Conservation (phyloP, 208 protist species). For the Borovskyia barvae region DNA sequence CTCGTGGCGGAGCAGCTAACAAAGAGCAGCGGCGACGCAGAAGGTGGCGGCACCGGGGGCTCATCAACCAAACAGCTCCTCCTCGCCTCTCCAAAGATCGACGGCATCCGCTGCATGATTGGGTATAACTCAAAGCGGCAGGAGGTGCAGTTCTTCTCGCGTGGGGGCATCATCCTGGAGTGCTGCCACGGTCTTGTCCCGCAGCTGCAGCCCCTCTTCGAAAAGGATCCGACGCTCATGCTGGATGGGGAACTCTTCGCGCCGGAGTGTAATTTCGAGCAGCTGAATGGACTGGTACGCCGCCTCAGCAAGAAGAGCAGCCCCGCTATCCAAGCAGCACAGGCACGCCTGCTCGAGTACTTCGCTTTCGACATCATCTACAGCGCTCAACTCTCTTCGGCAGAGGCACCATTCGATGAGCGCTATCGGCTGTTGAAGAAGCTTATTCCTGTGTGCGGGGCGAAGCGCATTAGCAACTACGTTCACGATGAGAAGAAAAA, state of each 20-base stretch:
- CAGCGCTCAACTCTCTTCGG: conserved; percentile 46
- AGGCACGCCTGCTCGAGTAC: conserved; percentile 74
- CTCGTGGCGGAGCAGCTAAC: conserved; percentile 53
- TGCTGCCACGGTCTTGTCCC: conserved; percentile 73
- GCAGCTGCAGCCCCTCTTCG: conserved; percentile 73
- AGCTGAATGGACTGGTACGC: conserved; percentile 81
- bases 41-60: conserved; percentile 2
- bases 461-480: conserved; percentile 86
- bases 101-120: conserved; percentile 87
- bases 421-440: conserved; percentile 80
- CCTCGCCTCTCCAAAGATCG: conserved; percentile 87
- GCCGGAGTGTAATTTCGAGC: conserved; percentile 83
- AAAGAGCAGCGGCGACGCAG: conserved; percentile 5
- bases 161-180: conserved; percentile 82
- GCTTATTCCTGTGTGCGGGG: conserved; percentile 72
- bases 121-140: conserved; percentile 60
- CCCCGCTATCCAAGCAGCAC: conserved; percentile 30
- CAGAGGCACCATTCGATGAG: conserved; percentile 66
- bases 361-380: conserved; percentile 91
- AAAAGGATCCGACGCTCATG: conserved; percentile 67
- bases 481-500: conserved; percentile 75
- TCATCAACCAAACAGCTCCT: conserved; percentile 32
- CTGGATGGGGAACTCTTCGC: conserved; percentile 88
- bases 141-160: conserved; percentile 84
- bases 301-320: conserved; percentile 37